A percentile compares a stretch with the other conserved stretches of the same genome.
phyloP scores from a whole-genome alignment of 2,329 filamentous ascomycete genomes.

The Lasiodiplodia hormozganensis region DNA sequence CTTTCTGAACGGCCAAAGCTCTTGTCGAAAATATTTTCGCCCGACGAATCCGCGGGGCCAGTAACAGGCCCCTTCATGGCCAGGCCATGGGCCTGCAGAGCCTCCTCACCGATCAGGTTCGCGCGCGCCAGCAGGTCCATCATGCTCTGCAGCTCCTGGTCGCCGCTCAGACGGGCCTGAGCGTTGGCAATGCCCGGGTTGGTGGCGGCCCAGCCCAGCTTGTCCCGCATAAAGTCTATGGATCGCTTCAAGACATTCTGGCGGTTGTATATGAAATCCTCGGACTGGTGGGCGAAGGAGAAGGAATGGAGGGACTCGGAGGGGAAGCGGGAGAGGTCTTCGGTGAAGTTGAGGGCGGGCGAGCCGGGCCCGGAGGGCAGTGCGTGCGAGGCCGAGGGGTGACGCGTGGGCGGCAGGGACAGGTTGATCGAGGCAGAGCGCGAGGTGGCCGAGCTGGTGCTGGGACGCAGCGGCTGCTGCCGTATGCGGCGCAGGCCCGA shows the following conservation, averaged over 20 bases:
- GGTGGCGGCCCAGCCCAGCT: conserved; percentile 79
- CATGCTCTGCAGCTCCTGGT: conserved; percentile 88
- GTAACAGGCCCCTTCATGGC: conserved; percentile 71
- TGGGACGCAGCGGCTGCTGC: conserved; percentile 75
- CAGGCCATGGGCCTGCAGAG: conserved; percentile 59
- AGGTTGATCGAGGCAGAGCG: conserved; percentile 75
- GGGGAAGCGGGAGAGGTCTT: conserved; percentile 91
- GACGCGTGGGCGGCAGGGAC: conserved; percentile 60
- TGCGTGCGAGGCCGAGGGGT: conserved; percentile 54
- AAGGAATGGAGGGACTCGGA: conserved; percentile 97
- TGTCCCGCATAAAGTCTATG: conserved; percentile 95
- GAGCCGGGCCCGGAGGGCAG: conserved; percentile 71
- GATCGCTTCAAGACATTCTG: conserved; percentile 93
- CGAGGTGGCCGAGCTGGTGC: conserved; percentile 48
- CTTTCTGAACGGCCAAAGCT: conserved; percentile 68
- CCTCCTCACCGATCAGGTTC: conserved; percentile 75
- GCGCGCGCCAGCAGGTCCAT: conserved; percentile 85
- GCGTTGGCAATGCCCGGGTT: conserved; percentile 81
- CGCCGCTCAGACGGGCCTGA: conserved; percentile 81
- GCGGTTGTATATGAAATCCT: conserved; percentile 87
- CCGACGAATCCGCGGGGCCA: conserved; percentile 76
- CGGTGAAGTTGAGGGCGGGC: conserved; percentile 74
- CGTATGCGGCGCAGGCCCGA: conserved; percentile 93
- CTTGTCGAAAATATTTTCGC: conserved; percentile 83
- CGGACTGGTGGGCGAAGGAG: conserved; percentile 94